Evolutionary conservation across 345 rosid genomes (phyloP), one percentile per base, ranked within the genome.

Genomic region (Rhodomyrtus tomentosa): DNA sequence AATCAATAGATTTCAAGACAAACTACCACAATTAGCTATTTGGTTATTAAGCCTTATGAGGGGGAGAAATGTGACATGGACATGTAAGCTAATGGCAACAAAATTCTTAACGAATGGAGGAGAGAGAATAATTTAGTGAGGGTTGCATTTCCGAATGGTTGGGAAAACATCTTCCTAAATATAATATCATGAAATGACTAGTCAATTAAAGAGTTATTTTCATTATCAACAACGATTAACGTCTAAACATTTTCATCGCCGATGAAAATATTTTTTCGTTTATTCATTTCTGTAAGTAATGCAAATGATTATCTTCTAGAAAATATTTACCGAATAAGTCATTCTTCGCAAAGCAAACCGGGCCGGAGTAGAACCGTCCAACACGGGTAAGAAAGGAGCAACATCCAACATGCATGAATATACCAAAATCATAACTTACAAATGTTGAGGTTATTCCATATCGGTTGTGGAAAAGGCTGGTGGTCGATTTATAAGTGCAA

Each of bases 281-380:
- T 45, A 11, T 11, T 45, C 49, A n/a, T 56, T 56, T 56, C 0
- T 56, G 0, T 5, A 56, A 56, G 18, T 14, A 9, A n/a, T 14
- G 5, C 0, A 0, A 27, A n/a, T 0, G 13, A n/a, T 15, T 9
- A 12, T 2, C 14, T 2, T 1, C 27, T 12, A 6, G 0, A 58
- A 12, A n/a, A n/a, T 5, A 2, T 0, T n/a, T n/a, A 12, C 5
- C 3, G n/a, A 58, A 0, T 58, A 12, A 58, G 14, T 27, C 1
- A 27, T 27, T 59, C 3, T 59, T 4, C 1, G 0, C 2, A 15
- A 15, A 29, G 14, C 0, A 14, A 29, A 0, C 0, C 0, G 9
- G 5, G 4, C 4, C 5, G 8, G 29, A 59, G 5, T 14, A 29
- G 22, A 59, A 59, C 73, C 18, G 29, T 59, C 5, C 72, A 29